phyloP scores from a whole-genome alignment of 768 basidiomycete species.

The Suillus luteus region DNA sequence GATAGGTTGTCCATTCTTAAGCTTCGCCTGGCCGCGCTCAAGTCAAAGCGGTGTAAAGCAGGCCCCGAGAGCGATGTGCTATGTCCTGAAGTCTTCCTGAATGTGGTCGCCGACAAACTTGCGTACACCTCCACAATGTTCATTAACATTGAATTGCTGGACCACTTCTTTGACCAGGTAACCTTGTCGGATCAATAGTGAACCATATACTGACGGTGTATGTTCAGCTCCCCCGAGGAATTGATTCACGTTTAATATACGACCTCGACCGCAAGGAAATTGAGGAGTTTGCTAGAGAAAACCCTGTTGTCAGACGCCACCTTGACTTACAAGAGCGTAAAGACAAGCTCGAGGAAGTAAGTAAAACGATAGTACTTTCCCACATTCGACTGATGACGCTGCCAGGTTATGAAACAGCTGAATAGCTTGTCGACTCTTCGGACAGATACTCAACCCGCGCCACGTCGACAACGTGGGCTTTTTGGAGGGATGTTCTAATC shows the following conservation, averaged over 20 bases:
- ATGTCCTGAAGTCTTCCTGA: slow-evolving; percentile 96
- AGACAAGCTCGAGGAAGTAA: slow-evolving; percentile 93
- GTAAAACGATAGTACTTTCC: slow-evolving; percentile 13
- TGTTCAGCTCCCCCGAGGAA: slow-evolving; percentile 90
- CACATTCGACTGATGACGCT: slow-evolving; percentile 13
- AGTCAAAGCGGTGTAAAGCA: slow-evolving; percentile 82
- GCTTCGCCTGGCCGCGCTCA: slow-evolving; percentile 82
- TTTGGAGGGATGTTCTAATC: slow-evolving; percentile 74
- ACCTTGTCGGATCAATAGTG: slow-evolving; percentile 21
- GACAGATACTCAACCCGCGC: slow-evolving; percentile 73
- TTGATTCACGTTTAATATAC: slow-evolving; percentile 90
- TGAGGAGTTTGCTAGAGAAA: slow-evolving; percentile 90
- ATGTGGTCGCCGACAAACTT: slow-evolving; percentile 95
- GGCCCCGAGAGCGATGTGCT: slow-evolving; percentile 88
- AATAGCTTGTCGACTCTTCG: slow-evolving; percentile 89
- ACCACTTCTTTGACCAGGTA: slow-evolving; percentile 98
- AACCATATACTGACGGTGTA: slow-evolving; percentile 1
- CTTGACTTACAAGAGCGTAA: slow-evolving; percentile 95
- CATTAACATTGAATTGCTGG: slow-evolving; percentile 96
- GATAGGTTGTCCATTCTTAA: slow-evolving; percentile 84
- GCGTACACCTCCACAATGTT: slow-evolving; percentile 97
- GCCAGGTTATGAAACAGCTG: slow-evolving; percentile 91
- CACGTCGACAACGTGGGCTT: slow-evolving; percentile 74
- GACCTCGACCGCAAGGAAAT: slow-evolving; percentile 93
- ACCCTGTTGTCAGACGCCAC: slow-evolving; percentile 84